A percentile compares a stretch with the other conserved stretches of the same genome.
Evolutionary conservation across 768 basidiomycete species (phyloP).

Genomic region (Fistulinella prunicolor): DNA sequence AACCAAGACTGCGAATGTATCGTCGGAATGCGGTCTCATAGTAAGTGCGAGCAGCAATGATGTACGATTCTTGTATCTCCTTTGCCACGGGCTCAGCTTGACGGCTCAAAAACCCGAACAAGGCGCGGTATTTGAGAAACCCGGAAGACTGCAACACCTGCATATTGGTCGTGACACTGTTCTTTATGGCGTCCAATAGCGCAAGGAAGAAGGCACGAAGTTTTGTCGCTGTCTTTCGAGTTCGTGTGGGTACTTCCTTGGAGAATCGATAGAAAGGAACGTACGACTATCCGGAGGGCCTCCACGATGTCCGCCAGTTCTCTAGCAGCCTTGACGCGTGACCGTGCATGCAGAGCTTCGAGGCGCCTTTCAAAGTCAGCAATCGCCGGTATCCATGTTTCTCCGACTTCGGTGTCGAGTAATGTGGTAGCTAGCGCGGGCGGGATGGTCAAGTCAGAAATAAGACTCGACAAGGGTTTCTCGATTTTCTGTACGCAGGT

Average conservation of each 20-base stretch:
- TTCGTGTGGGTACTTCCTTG: constrained; percentile 1
- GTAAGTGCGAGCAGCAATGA: constrained; percentile 79
- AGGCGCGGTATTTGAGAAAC: constrained; percentile 74
- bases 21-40: constrained; percentile 95
- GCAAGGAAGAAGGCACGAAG: constrained; percentile 83
- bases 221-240: constrained; percentile 77
- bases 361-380: constrained; percentile 78
- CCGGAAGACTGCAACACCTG: constrained; percentile 88
- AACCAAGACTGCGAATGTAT: constrained; percentile 78
- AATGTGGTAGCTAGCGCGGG: constrained; percentile 74
- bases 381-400: constrained; percentile 84
- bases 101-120: constrained; percentile 83
- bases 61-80: constrained; percentile 87
- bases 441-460: constrained; percentile 79
- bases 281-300: constrained; percentile 83
- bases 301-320: constrained; percentile 83
- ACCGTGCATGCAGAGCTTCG: constrained; percentile 63
- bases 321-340: constrained; percentile 82
- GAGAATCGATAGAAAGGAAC: constrained; percentile 25
- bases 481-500: constrained; percentile 71
- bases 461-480: constrained; percentile 76
- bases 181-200: constrained; percentile 77
- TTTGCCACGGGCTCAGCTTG: constrained; percentile 78
- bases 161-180: constrained; percentile 86
- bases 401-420: constrained; percentile 80